Percentiles rank a stretch among this genome's conserved stretches.
phyloP scores from a whole-genome alignment of 1,139 yeast genomes.

The Yamadazyma friedrichii region DNA sequence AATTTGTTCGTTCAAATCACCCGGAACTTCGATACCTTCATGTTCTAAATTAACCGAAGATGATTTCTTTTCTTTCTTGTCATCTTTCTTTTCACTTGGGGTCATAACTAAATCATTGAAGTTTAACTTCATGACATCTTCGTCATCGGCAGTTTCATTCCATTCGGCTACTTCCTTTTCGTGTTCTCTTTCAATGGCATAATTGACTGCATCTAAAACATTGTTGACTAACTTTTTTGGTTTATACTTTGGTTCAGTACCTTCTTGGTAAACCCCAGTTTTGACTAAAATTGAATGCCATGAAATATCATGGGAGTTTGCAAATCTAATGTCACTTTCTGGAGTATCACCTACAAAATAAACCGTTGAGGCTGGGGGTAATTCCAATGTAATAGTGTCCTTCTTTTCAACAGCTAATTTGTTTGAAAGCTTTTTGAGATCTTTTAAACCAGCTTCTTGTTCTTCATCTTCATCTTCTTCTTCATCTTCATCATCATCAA shows the following conservation, averaged over 20 bases:
- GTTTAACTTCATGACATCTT: conserved; percentile 38
- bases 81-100: conserved; percentile 34
- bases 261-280: conserved; percentile 84
- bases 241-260: conserved; percentile 72
- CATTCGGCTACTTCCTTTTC: conserved; percentile 67
- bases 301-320: conserved; percentile 78
- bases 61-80: conserved; percentile 2
- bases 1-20: conserved; percentile 37
- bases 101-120: conserved; percentile 51
- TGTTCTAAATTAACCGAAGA: conserved; percentile 22
- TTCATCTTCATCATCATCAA: conserved; percentile 27
- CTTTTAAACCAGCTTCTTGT: conserved; percentile 13
- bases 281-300: conserved; percentile 85
- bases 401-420: conserved; percentile 28
- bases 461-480: conserved; percentile 17
- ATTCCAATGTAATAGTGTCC: conserved; percentile 49
- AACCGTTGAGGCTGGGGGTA: conserved; percentile 83
- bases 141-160: conserved; percentile 52
- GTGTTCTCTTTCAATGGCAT: conserved; percentile 81
- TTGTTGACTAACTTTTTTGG: conserved; percentile 73
- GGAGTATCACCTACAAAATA: conserved; percentile 94
- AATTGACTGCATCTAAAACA: conserved; percentile 78
- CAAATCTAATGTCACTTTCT: conserved; percentile 83
- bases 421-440: conserved; percentile 15
- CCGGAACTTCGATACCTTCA: conserved; percentile 46